phyloP scores from a whole-genome alignment of 257 asterid species.

The Nicotiana knightiana region DNA sequence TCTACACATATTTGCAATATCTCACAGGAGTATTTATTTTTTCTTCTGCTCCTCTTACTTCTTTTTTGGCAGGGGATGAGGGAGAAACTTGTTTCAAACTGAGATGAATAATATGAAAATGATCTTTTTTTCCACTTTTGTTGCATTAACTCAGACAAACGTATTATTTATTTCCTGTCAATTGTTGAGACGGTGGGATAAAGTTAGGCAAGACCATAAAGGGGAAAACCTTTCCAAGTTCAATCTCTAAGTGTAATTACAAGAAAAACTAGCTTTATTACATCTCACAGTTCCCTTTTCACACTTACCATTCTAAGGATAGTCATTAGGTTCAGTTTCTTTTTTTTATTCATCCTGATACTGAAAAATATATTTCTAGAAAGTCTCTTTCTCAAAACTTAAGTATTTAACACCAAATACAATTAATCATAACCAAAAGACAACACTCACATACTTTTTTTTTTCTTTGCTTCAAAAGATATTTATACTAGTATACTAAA shows the following conservation, averaged over 20 bases:
- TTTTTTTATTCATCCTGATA: background rate
- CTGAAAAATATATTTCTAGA: background rate
- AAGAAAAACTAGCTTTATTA: background rate
- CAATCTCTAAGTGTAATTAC: background rate
- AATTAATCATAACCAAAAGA: too few species aligned
- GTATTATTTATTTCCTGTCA: slow-evolving; percentile 7
- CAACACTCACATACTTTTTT: too few species aligned
- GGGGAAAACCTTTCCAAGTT: background rate
- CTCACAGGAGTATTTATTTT: background rate
- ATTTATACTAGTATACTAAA: too few species aligned
- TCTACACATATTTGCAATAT: background rate
- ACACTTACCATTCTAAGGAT: background rate
- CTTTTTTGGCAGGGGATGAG: background rate
- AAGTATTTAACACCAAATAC: too few species aligned
- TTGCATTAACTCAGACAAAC: background rate
- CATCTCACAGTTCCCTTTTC: background rate
- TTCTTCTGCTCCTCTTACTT: background rate
- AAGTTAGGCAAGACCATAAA: slow-evolving; percentile 20
- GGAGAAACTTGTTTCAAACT: background rate
- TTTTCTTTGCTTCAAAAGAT: too few species aligned
- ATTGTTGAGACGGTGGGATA: slow-evolving; percentile 17
- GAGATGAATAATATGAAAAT: background rate
- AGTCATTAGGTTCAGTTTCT: background rate
- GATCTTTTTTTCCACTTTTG: background rate
- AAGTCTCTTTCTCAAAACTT: too few species aligned